Base-by-base conservation (phyloP, 2,329 filamentous ascomycete genomes). In the Talaromyces sp. region DNA sequence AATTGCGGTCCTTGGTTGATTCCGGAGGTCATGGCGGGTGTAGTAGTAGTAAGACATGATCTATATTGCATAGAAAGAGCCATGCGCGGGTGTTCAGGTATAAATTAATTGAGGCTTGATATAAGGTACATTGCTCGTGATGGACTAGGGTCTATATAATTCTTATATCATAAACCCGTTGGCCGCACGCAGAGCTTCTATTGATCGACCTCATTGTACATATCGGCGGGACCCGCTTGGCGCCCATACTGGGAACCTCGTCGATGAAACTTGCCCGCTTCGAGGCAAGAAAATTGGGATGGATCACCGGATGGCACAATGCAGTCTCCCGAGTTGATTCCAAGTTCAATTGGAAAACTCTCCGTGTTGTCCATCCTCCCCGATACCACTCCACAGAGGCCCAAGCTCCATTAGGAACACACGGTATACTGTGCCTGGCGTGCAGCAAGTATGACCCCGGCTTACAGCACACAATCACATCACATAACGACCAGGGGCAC, bases 381-480 rank as follows among this genome's bases (percentile, higher is more conserved):
- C 46, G 47, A 46, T 52, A 48, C 40, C 39, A 58, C 43, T 46
- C 20, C 41, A 16, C 41, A 17, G 30, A 46, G 29, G 35, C 29
- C 36, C 52, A 51, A 41, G 43, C 44, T 50, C 52, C 39, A 41
- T 32, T 49, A 29, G 36, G 47, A 54, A 51, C 36, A 32, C 42
- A 37, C 45, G n/a, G 53, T 52, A 33, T 35, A 14, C 36, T 57
- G 51, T 53, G 57, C 55, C 17, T 55, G 17, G 50, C 43, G 57
- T 59, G 57, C 57, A 59, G 48, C 39, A 55, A 52, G 55, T 32
- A 47, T 39, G 30, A 48, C 30, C 45, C 49, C 46, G 35, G 36
- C 37, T 51, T 48, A 45, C 42, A 55, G 51, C 54, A 55, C 47
- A 52, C 50, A 17, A 43, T 63, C 61, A 64, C 61, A 64, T 63